Evolutionary conservation across 2,329 filamentous ascomycete genomes (phyloP).

Genomic region (Tolypocladium ophioglossoides): DNA sequence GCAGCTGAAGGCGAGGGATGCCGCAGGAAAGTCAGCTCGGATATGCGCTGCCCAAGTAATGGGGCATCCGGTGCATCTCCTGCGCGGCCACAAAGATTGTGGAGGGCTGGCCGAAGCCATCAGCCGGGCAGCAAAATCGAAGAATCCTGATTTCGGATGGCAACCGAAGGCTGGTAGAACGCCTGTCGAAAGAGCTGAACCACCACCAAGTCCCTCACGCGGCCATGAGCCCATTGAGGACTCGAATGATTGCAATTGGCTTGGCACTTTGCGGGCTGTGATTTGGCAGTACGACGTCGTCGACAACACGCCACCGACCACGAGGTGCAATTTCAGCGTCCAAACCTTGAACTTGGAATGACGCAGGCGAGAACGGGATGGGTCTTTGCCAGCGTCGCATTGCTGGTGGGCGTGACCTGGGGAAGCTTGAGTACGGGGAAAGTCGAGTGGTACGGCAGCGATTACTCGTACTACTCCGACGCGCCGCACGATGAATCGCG

Average conservation of each 20-base stretch:
- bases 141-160: neutral
- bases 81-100: neutral
- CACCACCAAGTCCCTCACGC: neutral
- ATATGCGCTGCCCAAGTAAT: neutral
- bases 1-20: neutral
- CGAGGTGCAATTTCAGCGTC: neutral
- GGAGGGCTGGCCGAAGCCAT: neutral
- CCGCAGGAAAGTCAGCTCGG: neutral
- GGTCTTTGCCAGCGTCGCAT: neutral
- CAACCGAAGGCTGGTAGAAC: neutral
- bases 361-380: neutral
- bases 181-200: neutral
- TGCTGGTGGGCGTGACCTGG: neutral
- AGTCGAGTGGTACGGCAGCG: no score
- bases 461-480: no score
- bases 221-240: neutral
- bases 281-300: no score
- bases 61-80: neutral
- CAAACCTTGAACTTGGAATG: neutral
- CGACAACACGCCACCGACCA: neutral
- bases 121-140: neutral
- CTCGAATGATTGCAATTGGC: neutral
- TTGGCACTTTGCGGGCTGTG: neutral
- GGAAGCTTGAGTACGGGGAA: no score
- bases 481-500: no score